phyloP scores from a whole-genome alignment of 495 filamentous ascomycete species.

The Pyrenula aspistea region DNA sequence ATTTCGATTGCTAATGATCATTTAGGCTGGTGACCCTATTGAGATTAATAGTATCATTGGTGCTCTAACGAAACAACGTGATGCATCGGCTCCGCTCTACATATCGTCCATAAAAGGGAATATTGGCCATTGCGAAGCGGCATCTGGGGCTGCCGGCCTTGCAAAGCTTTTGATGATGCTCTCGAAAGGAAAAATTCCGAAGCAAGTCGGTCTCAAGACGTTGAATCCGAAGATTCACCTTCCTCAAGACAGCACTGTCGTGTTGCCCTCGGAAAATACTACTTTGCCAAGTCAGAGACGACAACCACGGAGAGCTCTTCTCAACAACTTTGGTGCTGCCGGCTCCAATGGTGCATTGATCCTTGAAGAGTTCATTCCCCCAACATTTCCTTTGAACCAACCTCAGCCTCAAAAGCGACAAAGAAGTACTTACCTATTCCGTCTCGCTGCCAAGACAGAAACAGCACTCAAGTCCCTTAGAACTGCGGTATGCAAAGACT shows the following conservation, averaged over 20 bases:
- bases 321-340: conserved; percentile 37
- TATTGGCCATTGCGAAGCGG: conserved; percentile 38
- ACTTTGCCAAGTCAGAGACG: conserved; percentile 20
- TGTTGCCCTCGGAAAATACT: too few species aligned
- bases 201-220: conserved; percentile 23
- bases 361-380: too few species aligned
- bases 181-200: conserved; percentile 23
- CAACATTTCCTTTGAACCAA: too few species aligned
- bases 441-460: too few species aligned
- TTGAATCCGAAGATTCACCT: conserved; percentile 26
- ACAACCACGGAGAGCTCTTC: conserved; percentile 18
- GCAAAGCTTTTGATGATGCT: conserved; percentile 39
- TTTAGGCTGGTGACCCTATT: conserved; percentile 55
- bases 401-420: too few species aligned
- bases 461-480: conserved; percentile 2
- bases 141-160: conserved; percentile 31
- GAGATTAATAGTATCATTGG: conserved; percentile 33
- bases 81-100: conserved; percentile 5
- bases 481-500: background rate
- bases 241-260: conserved; percentile 21
- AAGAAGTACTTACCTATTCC: too few species aligned
- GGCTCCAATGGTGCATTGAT: conserved; percentile 20
- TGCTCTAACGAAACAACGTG: conserved; percentile 15
- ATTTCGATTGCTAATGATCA: too few species aligned
- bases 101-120: conserved; percentile 35